A percentile compares a stretch with the other conserved stretches of the same genome.
Evolutionary conservation across 2,329 filamentous ascomycete genomes (phyloP).

Genomic region (Magnaporthiopsis incrustans): DNA sequence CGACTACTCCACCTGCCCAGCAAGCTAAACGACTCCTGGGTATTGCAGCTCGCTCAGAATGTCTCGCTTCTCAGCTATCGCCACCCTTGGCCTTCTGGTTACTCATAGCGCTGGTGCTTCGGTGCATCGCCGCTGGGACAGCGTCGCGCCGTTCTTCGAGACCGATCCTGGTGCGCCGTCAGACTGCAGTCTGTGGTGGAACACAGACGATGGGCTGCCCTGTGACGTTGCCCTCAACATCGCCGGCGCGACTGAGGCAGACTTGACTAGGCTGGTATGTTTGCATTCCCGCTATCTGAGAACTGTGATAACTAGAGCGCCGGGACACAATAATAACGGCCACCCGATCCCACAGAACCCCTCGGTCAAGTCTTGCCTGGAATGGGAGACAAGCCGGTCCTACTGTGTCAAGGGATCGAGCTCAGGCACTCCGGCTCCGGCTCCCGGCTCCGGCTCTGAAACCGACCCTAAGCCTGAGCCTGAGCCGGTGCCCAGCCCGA

Average conservation of each 20-base stretch:
- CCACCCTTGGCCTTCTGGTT: not conserved
- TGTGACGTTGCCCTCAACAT: constrained; percentile 9
- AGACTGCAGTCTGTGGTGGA: constrained; percentile 10
- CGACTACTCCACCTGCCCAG: not conserved
- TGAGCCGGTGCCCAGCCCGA: constrained; percentile 2
- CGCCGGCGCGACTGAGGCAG: not conserved
- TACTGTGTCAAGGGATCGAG: constrained; percentile 10
- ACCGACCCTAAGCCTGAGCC: not conserved
- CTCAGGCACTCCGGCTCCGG: constrained; percentile 2
- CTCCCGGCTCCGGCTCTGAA: too few species aligned
- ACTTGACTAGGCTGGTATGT: constrained; percentile 6
- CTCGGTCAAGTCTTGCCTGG: constrained; percentile 1
- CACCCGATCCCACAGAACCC: not conserved
- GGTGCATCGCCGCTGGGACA: not conserved
- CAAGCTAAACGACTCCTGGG: not conserved
- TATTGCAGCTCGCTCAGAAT: not conserved
- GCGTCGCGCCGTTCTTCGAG: constrained; percentile 2
- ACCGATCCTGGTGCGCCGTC: constrained; percentile 6
- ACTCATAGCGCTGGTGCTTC: not conserved
- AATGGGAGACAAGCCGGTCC: constrained; percentile 7
- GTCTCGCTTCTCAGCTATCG: not conserved
- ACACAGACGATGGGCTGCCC: constrained; percentile 9
- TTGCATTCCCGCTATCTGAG: not conserved
- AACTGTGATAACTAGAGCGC: too few species aligned
- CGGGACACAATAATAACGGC: not conserved